Base-by-base conservation (phyloP, 1,139 yeast species). In the Saccharomyces hybrid region DNA sequence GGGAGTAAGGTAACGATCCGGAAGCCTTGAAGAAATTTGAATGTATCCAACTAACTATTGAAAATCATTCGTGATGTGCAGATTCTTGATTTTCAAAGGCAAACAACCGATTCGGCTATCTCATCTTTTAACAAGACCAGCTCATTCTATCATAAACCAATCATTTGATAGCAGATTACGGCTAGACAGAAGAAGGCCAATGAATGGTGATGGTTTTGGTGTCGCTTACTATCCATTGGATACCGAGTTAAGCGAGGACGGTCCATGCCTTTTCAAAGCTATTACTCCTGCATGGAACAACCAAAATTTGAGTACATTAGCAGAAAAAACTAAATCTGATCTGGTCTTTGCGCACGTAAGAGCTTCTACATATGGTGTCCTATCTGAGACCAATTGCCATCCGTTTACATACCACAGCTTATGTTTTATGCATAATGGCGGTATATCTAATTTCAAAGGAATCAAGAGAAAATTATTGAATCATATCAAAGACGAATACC, bases 221-320 rank as follows among this genome's bases (percentile, higher is more conserved):
- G 95, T 93, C 7, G 98, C 98, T 0, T 93, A 93, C 72, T 93
- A 93, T 67, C 79, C 88, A 1, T 74, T 84, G 6, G 86, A 82
- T 50, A 55, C 51, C 1, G 83, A 79, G 54, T 71, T 80, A 8
- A 78, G 68, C 32, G 59, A 74, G 44, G 76, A 77, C 49, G 86
- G 86, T 0, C 93, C 95, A 26, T 88, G 95, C 66, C 79, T 90
- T 2, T 93, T 88, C 74, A 85, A 89, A 64, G 97, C 98, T 20
- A 91, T 90, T 53, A 93, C 98, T 0, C 96, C 96, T 2, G 98
- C 99, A 0, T 93, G 99, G 99, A 93, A 93, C 72, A 93, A 93
- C 69, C 83, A 88, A 66, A 93, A 93, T 67, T 75, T 93, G 59
- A 93, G 88, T 57, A 82, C 91, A 52, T 73, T 93, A 26, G 88